phyloP scores from a whole-genome alignment of 2,329 filamentous ascomycete species.

The Fusarium sp. region DNA sequence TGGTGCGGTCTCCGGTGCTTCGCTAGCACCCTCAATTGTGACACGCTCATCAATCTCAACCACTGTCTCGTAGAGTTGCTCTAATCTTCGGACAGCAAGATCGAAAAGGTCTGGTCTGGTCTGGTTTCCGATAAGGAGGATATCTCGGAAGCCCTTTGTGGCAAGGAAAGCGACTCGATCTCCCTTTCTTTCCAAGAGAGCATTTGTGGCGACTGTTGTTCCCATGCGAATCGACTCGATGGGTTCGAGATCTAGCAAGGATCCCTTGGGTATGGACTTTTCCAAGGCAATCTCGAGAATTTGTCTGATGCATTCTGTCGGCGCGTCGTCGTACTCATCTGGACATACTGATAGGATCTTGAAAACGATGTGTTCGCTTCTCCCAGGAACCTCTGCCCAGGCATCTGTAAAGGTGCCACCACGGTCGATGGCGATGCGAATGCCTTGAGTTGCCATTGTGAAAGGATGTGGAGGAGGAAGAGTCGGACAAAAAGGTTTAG shows the following conservation, averaged over 20 bases:
- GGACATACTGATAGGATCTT: conserved; percentile 68
- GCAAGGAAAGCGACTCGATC: conserved; percentile 78
- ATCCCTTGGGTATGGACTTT: conserved; percentile 49
- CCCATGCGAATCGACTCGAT: conserved; percentile 81
- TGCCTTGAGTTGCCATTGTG: conserved; percentile 40
- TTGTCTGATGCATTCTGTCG: conserved; percentile 76
- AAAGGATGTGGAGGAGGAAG: not conserved
- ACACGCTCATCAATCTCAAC: conserved; percentile 82
- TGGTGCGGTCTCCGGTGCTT: conserved; percentile 71
- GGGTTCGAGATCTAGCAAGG: conserved; percentile 50
- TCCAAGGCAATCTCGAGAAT: conserved; percentile 52
- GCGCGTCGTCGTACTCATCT: conserved; percentile 78
- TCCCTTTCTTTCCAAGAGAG: conserved; percentile 79
- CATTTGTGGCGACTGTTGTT: conserved; percentile 84
- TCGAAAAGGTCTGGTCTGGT: conserved; percentile 80
- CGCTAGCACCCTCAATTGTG: conserved; percentile 79
- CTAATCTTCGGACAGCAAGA: conserved; percentile 74
- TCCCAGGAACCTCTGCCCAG: conserved; percentile 38
- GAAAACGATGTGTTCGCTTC: conserved; percentile 40
- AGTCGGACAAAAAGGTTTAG: not conserved
- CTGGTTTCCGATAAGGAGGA: conserved; percentile 79
- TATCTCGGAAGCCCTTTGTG: conserved; percentile 79
- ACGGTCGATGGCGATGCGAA: conserved; percentile 46
- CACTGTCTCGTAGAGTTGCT: conserved; percentile 76
- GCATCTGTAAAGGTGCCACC: conserved; percentile 48